Evolutionary conservation across 2,329 filamentous ascomycete species (phyloP).

Genomic region (Ophioceras dolichostomum): DNA sequence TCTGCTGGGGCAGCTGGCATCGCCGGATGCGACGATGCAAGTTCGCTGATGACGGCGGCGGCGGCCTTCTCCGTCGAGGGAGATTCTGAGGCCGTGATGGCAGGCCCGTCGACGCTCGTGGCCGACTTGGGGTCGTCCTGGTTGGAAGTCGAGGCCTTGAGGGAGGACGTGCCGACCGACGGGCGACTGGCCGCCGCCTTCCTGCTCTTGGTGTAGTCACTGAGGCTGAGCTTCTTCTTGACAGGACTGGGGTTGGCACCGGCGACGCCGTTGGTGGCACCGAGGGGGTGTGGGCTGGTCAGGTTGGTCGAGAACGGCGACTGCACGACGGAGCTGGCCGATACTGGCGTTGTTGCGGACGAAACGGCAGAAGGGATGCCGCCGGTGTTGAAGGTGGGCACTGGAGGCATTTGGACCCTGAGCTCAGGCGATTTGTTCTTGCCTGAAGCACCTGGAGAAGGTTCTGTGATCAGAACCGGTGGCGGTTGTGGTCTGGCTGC

Average conservation of each 20-base stretch:
- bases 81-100: conserved; percentile 5
- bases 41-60: not conserved
- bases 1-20: not conserved
- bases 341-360: conserved; percentile 31
- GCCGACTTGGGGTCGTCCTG: conserved; percentile 27
- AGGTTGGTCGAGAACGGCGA: conserved; percentile 35
- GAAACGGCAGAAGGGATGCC: conserved; percentile 18
- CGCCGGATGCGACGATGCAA: not conserved
- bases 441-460: not conserved
- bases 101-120: conserved; percentile 8
- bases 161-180: conserved; percentile 14
- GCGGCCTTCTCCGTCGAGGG: conserved; percentile 6
- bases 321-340: conserved; percentile 26
- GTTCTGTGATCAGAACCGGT: not conserved
- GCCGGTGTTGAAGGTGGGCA: conserved; percentile 35
- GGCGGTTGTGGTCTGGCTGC: not conserved
- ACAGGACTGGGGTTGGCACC: conserved; percentile 42
- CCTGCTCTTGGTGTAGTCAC: conserved; percentile 50
- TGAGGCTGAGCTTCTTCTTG: conserved; percentile 56
- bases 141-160: conserved; percentile 24
- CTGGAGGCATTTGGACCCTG: conserved; percentile 43
- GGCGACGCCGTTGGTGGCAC: conserved; percentile 28
- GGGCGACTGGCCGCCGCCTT: conserved; percentile 36
- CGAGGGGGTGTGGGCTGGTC: conserved; percentile 28
- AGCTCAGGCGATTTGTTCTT: conserved; percentile 31